Evolutionary conservation across 345 rosid genomes (phyloP), one percentile per base, ranked within the genome.

Genomic region (Salix caprea): DNA sequence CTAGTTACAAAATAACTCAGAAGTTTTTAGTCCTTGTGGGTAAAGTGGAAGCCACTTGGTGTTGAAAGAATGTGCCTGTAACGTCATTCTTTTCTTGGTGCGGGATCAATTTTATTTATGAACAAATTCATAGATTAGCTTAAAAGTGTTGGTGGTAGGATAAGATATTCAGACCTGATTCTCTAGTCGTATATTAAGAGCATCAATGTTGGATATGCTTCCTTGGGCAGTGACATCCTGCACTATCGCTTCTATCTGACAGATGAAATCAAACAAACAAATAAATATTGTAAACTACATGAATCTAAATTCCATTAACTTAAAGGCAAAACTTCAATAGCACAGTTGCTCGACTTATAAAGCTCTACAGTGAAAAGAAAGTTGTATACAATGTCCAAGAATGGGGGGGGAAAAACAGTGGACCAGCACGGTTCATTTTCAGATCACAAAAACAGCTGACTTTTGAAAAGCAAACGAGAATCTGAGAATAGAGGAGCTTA

Each of bases 221-320:
- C 98, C 99, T 58, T 86, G 88, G 60, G 92, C 94, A 42, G 83
- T 81, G 77, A 74, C 84, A 81, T 92, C 95, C 64, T 89, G 98
- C 71, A 89, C 82, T 54, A 96, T 93, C 71, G 92, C 96, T 86
- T 93, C 97, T 39, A 96, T 77, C 99, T 91, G 82, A 24, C 73
- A 78, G 26, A 69, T 44, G 75, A 46, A 30, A 81, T 28, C 30
- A 73, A 61, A 76, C 56, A 65, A 71, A 32, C 34, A 30, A 37
- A 56, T 32, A 61, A 13, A 34, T 10, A 24, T 11, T 5, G 52
- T 48, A 14, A 60, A 58, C 10, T 18, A 32, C 32, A 26, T 19
- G 23, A 14, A 52, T 46, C 19, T 56, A 73, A 12, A n/a, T n/a
- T 21, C 24, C 10, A 48, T 4, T 48, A 52, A 39, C 52, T 74